phyloP scores from a whole-genome alignment of 768 basidiomycete genomes.

The Podaxis pistillaris region DNA sequence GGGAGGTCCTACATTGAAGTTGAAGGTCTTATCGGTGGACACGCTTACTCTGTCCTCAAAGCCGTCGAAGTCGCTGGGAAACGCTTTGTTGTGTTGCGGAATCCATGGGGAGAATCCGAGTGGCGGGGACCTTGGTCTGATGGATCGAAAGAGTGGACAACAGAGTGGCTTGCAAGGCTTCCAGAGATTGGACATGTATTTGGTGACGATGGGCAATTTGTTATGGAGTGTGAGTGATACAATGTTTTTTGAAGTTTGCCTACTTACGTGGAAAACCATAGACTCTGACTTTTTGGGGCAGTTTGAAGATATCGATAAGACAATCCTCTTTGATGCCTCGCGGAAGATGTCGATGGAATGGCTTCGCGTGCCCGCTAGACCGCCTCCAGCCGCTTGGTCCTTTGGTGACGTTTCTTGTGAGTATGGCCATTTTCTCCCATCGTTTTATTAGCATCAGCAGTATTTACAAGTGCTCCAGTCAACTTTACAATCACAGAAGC shows the following conservation, averaged over 20 bases:
- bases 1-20: slow-evolving; percentile 27
- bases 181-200: slow-evolving; percentile 39
- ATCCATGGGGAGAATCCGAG: slow-evolving; percentile 49
- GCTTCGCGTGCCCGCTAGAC: slow-evolving; percentile 40
- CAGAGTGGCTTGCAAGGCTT: slow-evolving; percentile 44
- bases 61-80: slow-evolving; percentile 44
- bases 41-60: slow-evolving; percentile 47
- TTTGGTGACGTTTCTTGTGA: slow-evolving; percentile 55
- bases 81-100: slow-evolving; percentile 46
- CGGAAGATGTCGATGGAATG: slow-evolving; percentile 50
- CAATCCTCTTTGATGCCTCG: slow-evolving; percentile 42
- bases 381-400: slow-evolving; percentile 47
- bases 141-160: slow-evolving; percentile 49
- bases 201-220: slow-evolving; percentile 48
- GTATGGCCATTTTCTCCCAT: slow-evolving; percentile 17
- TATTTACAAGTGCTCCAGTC: slow-evolving; percentile 27
- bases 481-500: slow-evolving; percentile 40
- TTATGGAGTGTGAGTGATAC: slow-evolving; percentile 43
- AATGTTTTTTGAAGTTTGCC: too few species aligned
- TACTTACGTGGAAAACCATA: slow-evolving; percentile 10
- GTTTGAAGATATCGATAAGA: slow-evolving; percentile 43
- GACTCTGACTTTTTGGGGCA: slow-evolving; percentile 42
- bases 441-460: neutral
- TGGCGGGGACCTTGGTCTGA: slow-evolving; percentile 52
- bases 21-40: slow-evolving; percentile 38